These are phyloP conservation scores for Colletotrichum liaoningense DNA, from an alignment of 2,329 filamentous ascomycete genomes.

Conservation along the genomic window DNA sequence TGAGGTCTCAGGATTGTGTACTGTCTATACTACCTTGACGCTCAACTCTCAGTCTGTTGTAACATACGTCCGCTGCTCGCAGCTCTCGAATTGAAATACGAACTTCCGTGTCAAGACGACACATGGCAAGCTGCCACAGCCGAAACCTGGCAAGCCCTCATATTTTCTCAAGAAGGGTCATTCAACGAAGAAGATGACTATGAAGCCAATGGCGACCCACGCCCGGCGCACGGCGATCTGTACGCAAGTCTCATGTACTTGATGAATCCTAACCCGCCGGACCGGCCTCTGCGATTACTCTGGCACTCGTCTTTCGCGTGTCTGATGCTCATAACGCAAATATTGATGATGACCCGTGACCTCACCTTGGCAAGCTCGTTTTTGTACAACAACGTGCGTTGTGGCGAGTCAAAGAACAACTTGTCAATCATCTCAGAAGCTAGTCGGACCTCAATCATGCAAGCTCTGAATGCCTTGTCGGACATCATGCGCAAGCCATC, in stretches of 20 bases:
- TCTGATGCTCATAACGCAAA: not conserved
- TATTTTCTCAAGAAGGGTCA: not conserved
- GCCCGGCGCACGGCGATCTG: not conserved
- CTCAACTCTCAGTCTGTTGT: not conserved
- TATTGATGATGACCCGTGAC: conserved; percentile 4
- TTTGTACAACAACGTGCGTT: not conserved
- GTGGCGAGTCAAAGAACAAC: conserved; percentile 1
- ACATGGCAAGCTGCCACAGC: not conserved
- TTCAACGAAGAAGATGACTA: not conserved
- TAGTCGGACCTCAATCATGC: not conserved
- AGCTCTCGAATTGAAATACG: not conserved
- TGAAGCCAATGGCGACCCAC: not conserved
- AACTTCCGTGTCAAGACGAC: not conserved
- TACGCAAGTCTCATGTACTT: not conserved
- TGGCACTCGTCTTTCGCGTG: not conserved
- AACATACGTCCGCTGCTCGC: not conserved
- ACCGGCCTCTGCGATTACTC: not conserved
- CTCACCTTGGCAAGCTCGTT: not conserved
- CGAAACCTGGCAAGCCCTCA: not conserved
- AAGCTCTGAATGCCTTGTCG: not conserved
- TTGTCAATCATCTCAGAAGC: conserved; percentile 10
- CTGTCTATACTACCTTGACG: not conserved
- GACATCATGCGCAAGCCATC: not conserved
- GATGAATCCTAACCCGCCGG: not conserved
- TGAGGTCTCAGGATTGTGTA: not conserved